These are phyloP conservation scores for Backusella luteola DNA, from an alignment of 192 early-diverging fungal genomes.

Conservation along the genomic window DNA sequence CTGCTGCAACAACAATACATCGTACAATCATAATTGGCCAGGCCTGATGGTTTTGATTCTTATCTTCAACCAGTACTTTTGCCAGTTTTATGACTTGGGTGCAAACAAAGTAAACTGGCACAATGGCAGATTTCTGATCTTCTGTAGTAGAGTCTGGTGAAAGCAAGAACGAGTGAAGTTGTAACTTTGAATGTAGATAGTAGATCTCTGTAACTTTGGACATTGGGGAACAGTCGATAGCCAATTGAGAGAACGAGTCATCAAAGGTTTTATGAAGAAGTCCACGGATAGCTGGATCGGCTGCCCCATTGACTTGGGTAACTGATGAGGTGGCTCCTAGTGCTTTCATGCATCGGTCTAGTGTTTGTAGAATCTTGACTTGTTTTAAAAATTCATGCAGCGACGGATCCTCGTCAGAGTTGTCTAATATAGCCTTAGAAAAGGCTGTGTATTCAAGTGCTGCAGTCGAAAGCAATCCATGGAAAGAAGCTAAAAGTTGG, in stretches of 20 bases:
- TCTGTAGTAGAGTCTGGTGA: background rate
- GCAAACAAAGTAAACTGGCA: conserved; percentile 22
- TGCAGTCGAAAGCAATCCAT: conserved; percentile 19
- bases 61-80: background rate
- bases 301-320: conserved; percentile 1
- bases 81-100: conserved; percentile 15
- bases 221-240: conserved; percentile 9
- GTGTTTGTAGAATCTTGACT: conserved; percentile 16
- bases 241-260: conserved; percentile 11
- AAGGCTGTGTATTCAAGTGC: background rate
- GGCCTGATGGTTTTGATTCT: background rate
- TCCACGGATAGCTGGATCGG: background rate
- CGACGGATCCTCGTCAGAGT: conserved; percentile 1
- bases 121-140: conserved; percentile 15
- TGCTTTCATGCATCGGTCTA: conserved; percentile 18
- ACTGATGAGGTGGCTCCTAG: background rate
- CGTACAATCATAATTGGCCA: conserved; percentile 21
- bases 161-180: conserved; percentile 24
- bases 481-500: conserved; percentile 15
- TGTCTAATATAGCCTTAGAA: background rate
- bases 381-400: conserved; percentile 18
- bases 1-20: background rate
- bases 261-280: conserved; percentile 15
- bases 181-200: conserved; percentile 25
- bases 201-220: conserved; percentile 11